phyloP scores from a whole-genome alignment of 2,329 filamentous ascomycete species.

The Parascedosporium putredinis region DNA sequence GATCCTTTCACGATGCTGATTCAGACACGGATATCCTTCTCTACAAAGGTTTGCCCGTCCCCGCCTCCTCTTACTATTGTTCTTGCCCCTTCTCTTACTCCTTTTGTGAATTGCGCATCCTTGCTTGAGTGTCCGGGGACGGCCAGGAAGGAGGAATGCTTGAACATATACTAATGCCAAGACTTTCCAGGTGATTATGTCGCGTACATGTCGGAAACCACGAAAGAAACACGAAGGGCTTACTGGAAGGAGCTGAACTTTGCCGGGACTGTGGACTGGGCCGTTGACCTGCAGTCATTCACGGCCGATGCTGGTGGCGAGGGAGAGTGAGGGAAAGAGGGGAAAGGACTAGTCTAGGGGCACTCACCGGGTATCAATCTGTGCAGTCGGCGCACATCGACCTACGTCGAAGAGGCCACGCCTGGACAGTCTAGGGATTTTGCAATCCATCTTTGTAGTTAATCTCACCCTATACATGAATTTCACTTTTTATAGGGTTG shows the following conservation, averaged over 20 bases:
- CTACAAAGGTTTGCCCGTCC: neutral
- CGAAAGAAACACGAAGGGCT: neutral
- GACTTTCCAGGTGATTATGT: neutral
- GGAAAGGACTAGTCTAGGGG: neutral
- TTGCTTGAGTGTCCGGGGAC: no score
- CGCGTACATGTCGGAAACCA: neutral
- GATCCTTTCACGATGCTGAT: neutral
- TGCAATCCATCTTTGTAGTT: neutral
- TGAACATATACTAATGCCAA: no score
- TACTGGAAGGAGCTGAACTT: constrained; percentile 14
- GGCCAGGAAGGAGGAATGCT: no score
- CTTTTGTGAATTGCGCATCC: no score
- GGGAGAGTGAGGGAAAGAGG: neutral
- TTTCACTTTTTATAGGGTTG: no score
- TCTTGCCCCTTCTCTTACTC: no score
- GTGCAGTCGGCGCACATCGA: neutral
- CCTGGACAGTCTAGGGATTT: no score
- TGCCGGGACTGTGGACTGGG: constrained; percentile 17
- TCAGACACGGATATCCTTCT: constrained; percentile 7
- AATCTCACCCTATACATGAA: neutral
- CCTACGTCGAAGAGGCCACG: neutral
- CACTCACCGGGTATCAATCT: neutral
- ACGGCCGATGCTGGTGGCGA: neutral
- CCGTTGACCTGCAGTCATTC: constrained; percentile 14
- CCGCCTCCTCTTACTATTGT: no score